Percentiles rank a stretch among this genome's conserved stretches.
phyloP scores from a whole-genome alignment of 371 early-diverging fungal genomes.

The Gilbertella persicaria region DNA sequence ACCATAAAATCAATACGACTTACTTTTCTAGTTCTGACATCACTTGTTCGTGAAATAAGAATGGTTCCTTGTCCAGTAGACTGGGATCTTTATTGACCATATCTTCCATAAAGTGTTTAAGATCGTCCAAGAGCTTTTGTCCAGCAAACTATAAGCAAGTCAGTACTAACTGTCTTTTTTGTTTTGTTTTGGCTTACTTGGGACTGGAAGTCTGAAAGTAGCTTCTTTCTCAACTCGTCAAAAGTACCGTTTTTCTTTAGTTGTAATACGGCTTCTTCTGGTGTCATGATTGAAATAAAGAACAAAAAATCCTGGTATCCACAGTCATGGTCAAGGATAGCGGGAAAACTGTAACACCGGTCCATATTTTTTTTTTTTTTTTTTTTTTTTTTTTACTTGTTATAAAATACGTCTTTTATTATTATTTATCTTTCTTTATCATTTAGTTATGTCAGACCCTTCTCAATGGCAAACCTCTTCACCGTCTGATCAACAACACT shows the following conservation, averaged over 20 bases:
- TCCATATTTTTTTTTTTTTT: not conserved
- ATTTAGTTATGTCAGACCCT: slow-evolving; percentile 16
- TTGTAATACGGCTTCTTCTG: slow-evolving; percentile 44
- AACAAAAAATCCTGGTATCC: too few relatives aligned
- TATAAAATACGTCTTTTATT: not conserved
- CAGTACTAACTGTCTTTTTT: not conserved
- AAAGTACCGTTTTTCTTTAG: slow-evolving; percentile 46
- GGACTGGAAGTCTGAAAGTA: slow-evolving; percentile 37
- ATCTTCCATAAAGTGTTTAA: slow-evolving; percentile 38
- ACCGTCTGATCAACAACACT: too few relatives aligned
- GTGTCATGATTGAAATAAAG: too few relatives aligned
- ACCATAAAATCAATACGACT: not conserved
- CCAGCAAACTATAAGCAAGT: slow-evolving; percentile 22
- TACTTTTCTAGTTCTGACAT: slow-evolving; percentile 41
- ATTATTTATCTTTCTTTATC: not conserved
- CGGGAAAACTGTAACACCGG: not conserved
- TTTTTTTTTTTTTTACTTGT: not conserved
- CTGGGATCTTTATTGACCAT: slow-evolving; percentile 29
- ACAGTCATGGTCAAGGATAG: too few relatives aligned
- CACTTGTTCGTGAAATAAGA: slow-evolving; percentile 24
- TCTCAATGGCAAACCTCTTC: slow-evolving; percentile 12
- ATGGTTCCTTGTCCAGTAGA: slow-evolving; percentile 34
- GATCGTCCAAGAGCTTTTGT: slow-evolving; percentile 25
- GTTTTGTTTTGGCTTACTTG: slow-evolving; percentile 14
- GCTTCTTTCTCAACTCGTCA: slow-evolving; percentile 39